Evolutionary conservation across 2,329 filamentous ascomycete genomes (phyloP), one percentile per base, ranked within the genome.

Genomic region (Arthrobotrys sinensis): DNA sequence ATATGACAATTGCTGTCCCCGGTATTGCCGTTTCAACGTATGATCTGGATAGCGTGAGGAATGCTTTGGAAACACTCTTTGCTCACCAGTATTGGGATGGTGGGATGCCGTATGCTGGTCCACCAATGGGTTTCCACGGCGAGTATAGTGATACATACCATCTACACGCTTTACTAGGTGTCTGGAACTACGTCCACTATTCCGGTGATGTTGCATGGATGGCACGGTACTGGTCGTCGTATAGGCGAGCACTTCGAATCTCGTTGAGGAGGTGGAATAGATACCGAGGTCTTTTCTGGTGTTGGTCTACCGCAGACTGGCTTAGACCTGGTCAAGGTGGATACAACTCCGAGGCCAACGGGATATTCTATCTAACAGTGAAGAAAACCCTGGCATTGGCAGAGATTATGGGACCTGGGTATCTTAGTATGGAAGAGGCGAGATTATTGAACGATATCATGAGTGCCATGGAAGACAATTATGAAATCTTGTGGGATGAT

Each of bases 1-100:
- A 91, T 81, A 88, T 90, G 85, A 86, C 86, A 3, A 88, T 90
- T 76, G 87, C 88, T 3, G 84, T 88, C 0, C 88, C 88, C 1
- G 86, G 85, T 36, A 86, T 89, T 11, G 86, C 88, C 8, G 86
- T 89, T 1, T 88, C 87, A 6, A 89, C 88, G 0, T 86, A 87
- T 32, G 88, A 89, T 80, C 83, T 89, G 60, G 84, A 86, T 19
- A 85, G 86, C 40, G 84, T 89, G 6, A 84, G 85, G 16, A 88
- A 88, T 76, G 87, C 86, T 0, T 77, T 90, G 1, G 85, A 86
- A 60, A 85, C 86, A 0, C 82, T 87, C 5, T 88, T 88, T 65
- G 84, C 84, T 0, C 77, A 86, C 3, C 87, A 88, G 79, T 82
- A 84, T 46, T 50, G 82, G 0, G 84, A 85, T 53, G 87, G 87